Evolutionary conservation across 306 rosid species (phyloP).

Genomic region (Quercus agrifolia): DNA sequence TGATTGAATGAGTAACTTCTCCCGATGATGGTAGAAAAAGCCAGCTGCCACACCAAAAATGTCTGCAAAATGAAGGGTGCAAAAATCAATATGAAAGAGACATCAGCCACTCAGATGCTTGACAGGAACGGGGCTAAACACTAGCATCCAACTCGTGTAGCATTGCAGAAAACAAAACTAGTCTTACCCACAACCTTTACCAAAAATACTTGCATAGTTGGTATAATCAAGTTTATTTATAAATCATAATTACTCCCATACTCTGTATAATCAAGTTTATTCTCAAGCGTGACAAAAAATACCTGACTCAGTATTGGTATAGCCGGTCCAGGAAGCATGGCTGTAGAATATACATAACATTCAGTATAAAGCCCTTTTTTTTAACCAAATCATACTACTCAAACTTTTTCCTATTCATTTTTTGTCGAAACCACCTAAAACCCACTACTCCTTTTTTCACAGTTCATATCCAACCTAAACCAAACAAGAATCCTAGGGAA

Average conservation of each 20-base stretch:
- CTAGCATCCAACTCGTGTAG: background rate
- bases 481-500: background rate
- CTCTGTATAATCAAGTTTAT: background rate
- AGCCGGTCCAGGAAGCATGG: conserved; percentile 94
- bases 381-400: conserved; percentile 12
- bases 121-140: background rate
- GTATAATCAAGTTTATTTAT: background rate
- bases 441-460: background rate
- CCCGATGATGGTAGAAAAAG: conserved; percentile 52
- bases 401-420: conserved; percentile 5
- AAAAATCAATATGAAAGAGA: conserved; percentile 17
- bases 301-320: conserved; percentile 95
- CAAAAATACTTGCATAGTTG: background rate
- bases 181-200: background rate
- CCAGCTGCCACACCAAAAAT: conserved; percentile 90
- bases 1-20: conserved; percentile 70
- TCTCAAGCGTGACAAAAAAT: conserved; percentile 9
- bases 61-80: conserved; percentile 52
- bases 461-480: conserved; percentile 4
- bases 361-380: conserved; percentile 28
- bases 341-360: conserved; percentile 64
- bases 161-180: background rate
- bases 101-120: background rate
- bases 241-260: background rate
- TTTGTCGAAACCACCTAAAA: conserved; percentile 13